Percentiles rank a stretch among this genome's conserved stretches.
Evolutionary conservation across 345 rosid genomes (phyloP).

Genomic region (Murraya paniculata): DNA sequence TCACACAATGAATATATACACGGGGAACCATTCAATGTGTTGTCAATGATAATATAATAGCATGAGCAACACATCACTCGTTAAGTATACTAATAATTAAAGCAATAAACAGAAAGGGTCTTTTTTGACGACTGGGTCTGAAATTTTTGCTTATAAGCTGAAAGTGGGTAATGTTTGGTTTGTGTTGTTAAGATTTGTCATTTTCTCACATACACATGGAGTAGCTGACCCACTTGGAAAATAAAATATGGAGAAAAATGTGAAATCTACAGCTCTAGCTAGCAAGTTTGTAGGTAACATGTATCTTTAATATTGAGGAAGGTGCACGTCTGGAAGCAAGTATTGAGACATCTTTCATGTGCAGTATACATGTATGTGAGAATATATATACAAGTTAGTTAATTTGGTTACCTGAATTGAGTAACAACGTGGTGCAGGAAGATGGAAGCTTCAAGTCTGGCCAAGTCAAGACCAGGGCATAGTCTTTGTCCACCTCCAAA

Average conservation of each 20-base stretch:
- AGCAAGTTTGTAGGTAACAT: neutral
- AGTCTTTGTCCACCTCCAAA: slow-evolving; percentile 97
- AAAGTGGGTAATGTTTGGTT: neutral
- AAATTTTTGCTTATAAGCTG: neutral
- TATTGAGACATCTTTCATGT: too few relatives aligned
- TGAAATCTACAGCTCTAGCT: neutral
- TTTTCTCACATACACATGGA: neutral
- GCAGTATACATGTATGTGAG: too few relatives aligned
- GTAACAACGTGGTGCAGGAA: slow-evolving; percentile 86
- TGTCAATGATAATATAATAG: too few relatives aligned
- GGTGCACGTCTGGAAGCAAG: neutral
- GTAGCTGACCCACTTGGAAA: slow-evolving; percentile 4
- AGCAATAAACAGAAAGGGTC: neutral
- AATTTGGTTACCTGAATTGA: slow-evolving; percentile 64
- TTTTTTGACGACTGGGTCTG: neutral
- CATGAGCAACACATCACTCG: too few relatives aligned
- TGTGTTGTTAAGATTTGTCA: neutral
- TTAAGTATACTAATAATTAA: too few relatives aligned
- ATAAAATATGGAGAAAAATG: neutral
- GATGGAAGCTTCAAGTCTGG: slow-evolving; percentile 90
- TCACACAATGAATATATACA: neutral
- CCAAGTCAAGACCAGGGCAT: slow-evolving; percentile 92
- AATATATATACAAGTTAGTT: neutral
- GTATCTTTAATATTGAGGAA: neutral
- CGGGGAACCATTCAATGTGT: too few relatives aligned